These are phyloP conservation scores for Dactylellina leptospora DNA, from an alignment of 2,329 filamentous ascomycete genomes.

Conservation along the genomic window DNA sequence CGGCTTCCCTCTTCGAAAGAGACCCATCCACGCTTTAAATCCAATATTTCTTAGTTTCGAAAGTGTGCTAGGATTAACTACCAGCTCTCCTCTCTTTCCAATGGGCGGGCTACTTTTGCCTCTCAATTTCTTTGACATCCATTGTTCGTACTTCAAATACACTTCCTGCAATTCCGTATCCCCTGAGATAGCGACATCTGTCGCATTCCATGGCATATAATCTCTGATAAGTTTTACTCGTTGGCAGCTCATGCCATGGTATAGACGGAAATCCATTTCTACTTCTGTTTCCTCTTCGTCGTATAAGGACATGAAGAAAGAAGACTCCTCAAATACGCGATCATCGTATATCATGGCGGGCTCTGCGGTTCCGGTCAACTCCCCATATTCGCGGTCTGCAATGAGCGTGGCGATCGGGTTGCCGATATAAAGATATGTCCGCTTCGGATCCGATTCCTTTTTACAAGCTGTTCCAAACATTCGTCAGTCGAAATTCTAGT, in stretches of 20 bases:
- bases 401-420: slow-evolving; percentile 30
- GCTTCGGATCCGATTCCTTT: slow-evolving; percentile 13
- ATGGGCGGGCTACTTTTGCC: slow-evolving; percentile 11
- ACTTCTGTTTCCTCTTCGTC: slow-evolving; percentile 19
- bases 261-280: slow-evolving; percentile 21
- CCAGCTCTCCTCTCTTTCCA: slow-evolving; percentile 19
- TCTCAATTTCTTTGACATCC: slow-evolving; percentile 11
- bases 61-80: not conserved
- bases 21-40: not conserved
- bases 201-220: slow-evolving; percentile 40
- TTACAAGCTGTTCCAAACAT: slow-evolving; percentile 18
- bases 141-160: slow-evolving; percentile 17
- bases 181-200: not conserved
- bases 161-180: slow-evolving; percentile 30
- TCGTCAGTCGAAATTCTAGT: not conserved
- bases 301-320: slow-evolving; percentile 20
- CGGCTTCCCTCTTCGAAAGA: slow-evolving; percentile 8
- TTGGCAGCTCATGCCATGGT: slow-evolving; percentile 30
- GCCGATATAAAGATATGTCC: slow-evolving; percentile 25
- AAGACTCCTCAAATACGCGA: slow-evolving; percentile 29
- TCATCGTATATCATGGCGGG: slow-evolving; percentile 14
- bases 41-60: slow-evolving; percentile 13
- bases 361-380: slow-evolving; percentile 15
- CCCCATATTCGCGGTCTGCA: slow-evolving; percentile 12
- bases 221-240: slow-evolving; percentile 18